Base-by-base conservation (phyloP, 2,329 filamentous ascomycete genomes). In the Pestalotiopsis sp. region DNA sequence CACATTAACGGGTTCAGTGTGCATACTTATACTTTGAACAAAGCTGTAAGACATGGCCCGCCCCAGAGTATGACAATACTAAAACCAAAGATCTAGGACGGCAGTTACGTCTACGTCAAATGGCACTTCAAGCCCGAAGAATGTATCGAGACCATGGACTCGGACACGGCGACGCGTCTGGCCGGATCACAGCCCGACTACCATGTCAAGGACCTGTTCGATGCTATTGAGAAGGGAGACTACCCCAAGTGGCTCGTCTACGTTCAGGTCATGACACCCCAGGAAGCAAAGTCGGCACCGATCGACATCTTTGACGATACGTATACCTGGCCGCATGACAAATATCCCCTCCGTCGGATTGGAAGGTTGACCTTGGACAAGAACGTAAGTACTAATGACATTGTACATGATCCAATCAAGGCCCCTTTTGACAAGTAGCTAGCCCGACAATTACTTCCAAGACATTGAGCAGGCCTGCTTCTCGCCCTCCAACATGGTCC, bases 1-100 rank as follows among this genome's bases (percentile, higher is more conserved):
- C 85, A 90, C 76, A 91, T 92, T 85, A 89, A 92, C 76, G 90
- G 87, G 59, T 92, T 91, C 78, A 89, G 86, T 14, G 89, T 89
- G 20, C 89, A 92, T 78, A 89, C 90, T 0, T 87, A 88, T 80
- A 92, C 91, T 76, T 89, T 89, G 80, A 85, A 85, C 69, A 92
- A 91, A 80, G 82, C 87, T 6, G 88, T 52, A 45, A 65, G 38
- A 52, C 3, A 49, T 27, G n/a, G 4, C 13, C 5, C 2, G 3
- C 23, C 23, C 17, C 5, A 4, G n/a, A 40, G 1, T 12, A 4
- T 9, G 4, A 20, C 14, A 25, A 4, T 65, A 13, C 25, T 65
- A 13, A 45, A 3, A 49, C 4, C 31, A 60, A n/a, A 23, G 20
- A 20, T n/a, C 1, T 11, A 66, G 49, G 67, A 92, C 69, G 90